A percentile compares a stretch with the other conserved stretches of the same genome.
These are phyloP conservation scores for Suillus brevipes DNA, from an alignment of 768 basidiomycete genomes.

Conservation along the genomic window DNA sequence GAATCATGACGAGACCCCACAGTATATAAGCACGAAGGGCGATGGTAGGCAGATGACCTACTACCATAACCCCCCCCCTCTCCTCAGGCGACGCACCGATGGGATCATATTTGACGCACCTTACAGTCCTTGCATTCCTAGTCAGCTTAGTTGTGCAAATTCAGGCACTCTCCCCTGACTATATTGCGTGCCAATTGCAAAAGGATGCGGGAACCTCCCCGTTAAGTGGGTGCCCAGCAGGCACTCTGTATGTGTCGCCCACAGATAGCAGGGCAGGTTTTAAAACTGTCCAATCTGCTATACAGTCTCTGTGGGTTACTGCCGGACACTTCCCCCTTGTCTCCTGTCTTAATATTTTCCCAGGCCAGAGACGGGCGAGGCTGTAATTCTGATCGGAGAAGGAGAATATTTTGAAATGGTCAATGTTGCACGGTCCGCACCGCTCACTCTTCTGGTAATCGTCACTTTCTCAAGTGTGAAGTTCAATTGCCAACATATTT, in stretches of 20 bases:
- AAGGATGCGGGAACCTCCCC: constrained; percentile 45
- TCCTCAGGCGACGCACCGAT: background rate
- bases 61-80: background rate
- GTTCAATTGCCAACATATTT: background rate
- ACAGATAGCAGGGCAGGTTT: constrained; percentile 49
- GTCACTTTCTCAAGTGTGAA: constrained; percentile 4
- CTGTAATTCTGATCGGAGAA: constrained; percentile 53
- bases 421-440: constrained; percentile 53
- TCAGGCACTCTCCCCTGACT: constrained; percentile 45
- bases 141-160: constrained; percentile 5
- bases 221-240: constrained; percentile 52
- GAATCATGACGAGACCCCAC: background rate
- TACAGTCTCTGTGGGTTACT: constrained; percentile 49
- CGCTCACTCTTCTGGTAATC: constrained; percentile 56
- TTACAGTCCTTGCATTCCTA: constrained; percentile 1
- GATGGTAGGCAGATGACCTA: background rate
- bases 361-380: constrained; percentile 43
- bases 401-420: constrained; percentile 63
- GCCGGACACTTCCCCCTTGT: background rate
- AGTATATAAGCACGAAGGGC: background rate
- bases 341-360: background rate
- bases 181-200: constrained; percentile 51
- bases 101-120: background rate
- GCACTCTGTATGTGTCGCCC: constrained; percentile 59
- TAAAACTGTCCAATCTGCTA: constrained; percentile 52